Base-by-base conservation (phyloP, 257 asterid genomes). In the Salvia splendens region DNA sequence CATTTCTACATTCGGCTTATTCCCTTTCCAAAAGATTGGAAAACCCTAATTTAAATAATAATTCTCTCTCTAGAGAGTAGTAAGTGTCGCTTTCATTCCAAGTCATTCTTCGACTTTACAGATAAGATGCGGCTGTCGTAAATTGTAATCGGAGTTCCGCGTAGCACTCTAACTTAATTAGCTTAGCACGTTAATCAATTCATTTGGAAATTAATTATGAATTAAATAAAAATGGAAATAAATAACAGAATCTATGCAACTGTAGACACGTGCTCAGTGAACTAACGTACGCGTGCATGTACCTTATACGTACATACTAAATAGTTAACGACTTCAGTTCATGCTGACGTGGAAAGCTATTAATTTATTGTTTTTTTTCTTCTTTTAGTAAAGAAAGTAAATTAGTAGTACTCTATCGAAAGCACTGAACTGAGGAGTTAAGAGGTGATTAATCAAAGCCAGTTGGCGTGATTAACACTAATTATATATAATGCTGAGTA, bases 101-200 rank as follows among this genome's bases (percentile, higher is more conserved):
- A 79, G 80, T 75, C 76, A 71, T 58, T 67, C 42, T 43, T 75
- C 68, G 56, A 74, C 80, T 75, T 79, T 79, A 79, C 78, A 79
- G 83, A 68, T 68, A 24, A 24, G 30, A 24, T 24, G 30, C 30
- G 30, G 30, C 30, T 24, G 30, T 24, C n/a, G n/a, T n/a, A n/a
- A n/a, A n/a, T n/a, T 24, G 30, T 24, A 24, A 24, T 24, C 30
- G 30, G 30, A 24, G 30, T 24, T 24, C 30, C 30, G 30, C 30
- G 30, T 24, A 36, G 6, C 56, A 35, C 65, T 63, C 61, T 72
- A 64, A 61, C 73, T 68, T 20, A 8, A 64, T 46, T 15, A 20
- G 24, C 30, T 24, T 24, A 24, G 30, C 30, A 24, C 30, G 30
- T 24, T 24, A 24, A 24, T 24, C 30, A 24, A 24, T 24, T 24